Evolutionary conservation across 305 asterid genomes (phyloP).

Genomic region (Fraxinus latifolia): DNA sequence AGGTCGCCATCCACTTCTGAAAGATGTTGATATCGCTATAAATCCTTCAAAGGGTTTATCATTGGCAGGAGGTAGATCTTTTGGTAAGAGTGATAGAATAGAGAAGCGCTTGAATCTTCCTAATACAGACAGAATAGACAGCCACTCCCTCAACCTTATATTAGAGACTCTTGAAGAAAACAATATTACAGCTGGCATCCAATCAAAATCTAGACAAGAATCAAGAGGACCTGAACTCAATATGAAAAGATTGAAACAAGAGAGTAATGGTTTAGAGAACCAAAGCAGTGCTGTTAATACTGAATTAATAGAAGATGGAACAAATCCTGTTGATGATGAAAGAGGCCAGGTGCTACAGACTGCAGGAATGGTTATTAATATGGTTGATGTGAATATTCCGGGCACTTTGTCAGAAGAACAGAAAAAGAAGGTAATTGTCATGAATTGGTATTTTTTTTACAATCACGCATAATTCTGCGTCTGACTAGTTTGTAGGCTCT

Average conservation of each 20-base stretch:
- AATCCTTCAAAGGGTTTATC: conserved; percentile 66
- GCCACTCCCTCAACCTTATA: conserved; percentile 33
- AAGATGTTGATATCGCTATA: conserved; percentile 72
- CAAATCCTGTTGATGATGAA: conserved; percentile 43
- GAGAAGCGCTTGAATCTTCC: conserved; percentile 41
- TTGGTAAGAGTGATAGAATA: conserved; percentile 33
- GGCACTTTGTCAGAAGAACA: conserved; percentile 68
- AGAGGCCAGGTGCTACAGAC: conserved; percentile 67
- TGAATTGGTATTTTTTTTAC: conserved; percentile 12
- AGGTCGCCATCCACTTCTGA: conserved; percentile 93
- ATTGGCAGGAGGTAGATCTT: conserved; percentile 37
- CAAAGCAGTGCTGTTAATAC: conserved; percentile 39
- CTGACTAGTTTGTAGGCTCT: conserved; percentile 12
- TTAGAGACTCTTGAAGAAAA: conserved; percentile 32
- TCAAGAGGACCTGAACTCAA: conserved; percentile 22
- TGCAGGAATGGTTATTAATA: conserved; percentile 68
- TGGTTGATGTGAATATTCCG: conserved; percentile 83
- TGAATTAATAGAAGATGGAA: conserved; percentile 36
- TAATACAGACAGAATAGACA: conserved; percentile 29
- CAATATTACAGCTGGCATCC: conserved; percentile 27
- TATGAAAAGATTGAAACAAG: conserved; percentile 28
- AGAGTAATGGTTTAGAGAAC: conserved; percentile 28
- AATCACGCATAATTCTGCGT: conserved; percentile 1
- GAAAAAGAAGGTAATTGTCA: conserved; percentile 66
- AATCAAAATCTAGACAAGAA: conserved; percentile 35